phyloP scores from a whole-genome alignment of 2,329 filamentous ascomycete genomes.

The Gremmenia infestans region DNA sequence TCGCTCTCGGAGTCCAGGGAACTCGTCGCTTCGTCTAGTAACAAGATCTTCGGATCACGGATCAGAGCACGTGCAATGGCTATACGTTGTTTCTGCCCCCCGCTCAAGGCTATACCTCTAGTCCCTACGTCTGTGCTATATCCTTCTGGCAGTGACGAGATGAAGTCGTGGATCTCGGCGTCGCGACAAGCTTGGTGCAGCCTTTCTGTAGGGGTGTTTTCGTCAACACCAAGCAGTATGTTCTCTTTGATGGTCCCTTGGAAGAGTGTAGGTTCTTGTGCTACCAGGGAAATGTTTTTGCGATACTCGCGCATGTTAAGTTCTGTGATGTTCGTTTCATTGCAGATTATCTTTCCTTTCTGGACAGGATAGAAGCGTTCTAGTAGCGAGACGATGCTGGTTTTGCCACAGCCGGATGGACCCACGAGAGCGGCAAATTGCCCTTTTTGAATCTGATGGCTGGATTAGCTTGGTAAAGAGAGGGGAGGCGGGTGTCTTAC shows the following conservation, averaged over 20 bases:
- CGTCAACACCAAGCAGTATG: slow-evolving; percentile 57
- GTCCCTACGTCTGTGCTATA: slow-evolving; percentile 44
- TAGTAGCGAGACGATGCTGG: slow-evolving; percentile 59
- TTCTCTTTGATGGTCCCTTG: slow-evolving; percentile 65
- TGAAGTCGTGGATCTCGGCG: slow-evolving; percentile 49
- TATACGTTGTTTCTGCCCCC: slow-evolving; percentile 52
- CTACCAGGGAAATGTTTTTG: slow-evolving; percentile 61
- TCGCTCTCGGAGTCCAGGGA: slow-evolving; percentile 53
- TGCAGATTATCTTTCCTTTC: slow-evolving; percentile 59
- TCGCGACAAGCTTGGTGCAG: slow-evolving; percentile 43
- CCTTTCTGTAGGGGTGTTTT: slow-evolving; percentile 34
- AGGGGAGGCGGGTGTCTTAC: slow-evolving; percentile 7
- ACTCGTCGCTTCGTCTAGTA: slow-evolving; percentile 56
- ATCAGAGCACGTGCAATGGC: slow-evolving; percentile 51
- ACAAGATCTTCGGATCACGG: slow-evolving; percentile 45
- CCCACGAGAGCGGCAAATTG: slow-evolving; percentile 67
- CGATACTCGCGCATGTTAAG: slow-evolving; percentile 61
- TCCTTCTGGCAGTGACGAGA: slow-evolving; percentile 46
- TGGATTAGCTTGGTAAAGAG: neutral
- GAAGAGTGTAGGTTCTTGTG: slow-evolving; percentile 65
- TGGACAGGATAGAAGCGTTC: slow-evolving; percentile 66
- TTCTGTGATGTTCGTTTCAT: slow-evolving; percentile 53
- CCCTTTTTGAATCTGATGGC: slow-evolving; percentile 50
- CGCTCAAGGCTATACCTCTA: slow-evolving; percentile 43
- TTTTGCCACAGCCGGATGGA: slow-evolving; percentile 66